Evolutionary conservation across 2,329 filamentous ascomycete genomes (phyloP).

Genomic region (Alternaria hordeiaustralica): DNA sequence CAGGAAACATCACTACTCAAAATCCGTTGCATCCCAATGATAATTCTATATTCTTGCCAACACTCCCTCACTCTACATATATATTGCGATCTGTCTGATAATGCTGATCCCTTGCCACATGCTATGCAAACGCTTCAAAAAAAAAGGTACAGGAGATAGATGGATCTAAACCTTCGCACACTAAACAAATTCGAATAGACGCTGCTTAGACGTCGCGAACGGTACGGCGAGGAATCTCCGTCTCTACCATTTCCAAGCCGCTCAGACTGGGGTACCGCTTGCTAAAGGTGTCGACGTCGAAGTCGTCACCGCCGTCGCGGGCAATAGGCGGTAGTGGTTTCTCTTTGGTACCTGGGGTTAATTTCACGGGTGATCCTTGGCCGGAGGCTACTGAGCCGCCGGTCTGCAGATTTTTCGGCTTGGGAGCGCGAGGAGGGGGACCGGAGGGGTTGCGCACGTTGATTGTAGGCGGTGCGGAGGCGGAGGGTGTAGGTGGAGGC

Average conservation of each 20-base stretch:
- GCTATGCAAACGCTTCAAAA: constrained; percentile 8
- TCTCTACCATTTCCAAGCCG: constrained; percentile 87
- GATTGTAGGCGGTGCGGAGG: constrained; percentile 44
- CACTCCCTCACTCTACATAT: not conserved
- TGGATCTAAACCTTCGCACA: not conserved
- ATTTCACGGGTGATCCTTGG: constrained; percentile 11
- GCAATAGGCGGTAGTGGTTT: constrained; percentile 27
- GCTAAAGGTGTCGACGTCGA: constrained; percentile 72
- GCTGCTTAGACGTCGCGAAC: constrained; percentile 28
- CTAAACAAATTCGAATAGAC: not conserved
- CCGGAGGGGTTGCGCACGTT: constrained; percentile 41
- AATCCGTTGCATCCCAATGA: not conserved
- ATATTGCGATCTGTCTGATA: not conserved
- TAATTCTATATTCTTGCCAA: not conserved
- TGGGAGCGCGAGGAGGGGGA: constrained; percentile 61
- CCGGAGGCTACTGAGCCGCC: constrained; percentile 36
- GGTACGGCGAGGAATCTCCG: constrained; percentile 54
- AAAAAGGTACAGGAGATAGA: not conserved
- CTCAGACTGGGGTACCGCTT: constrained; percentile 86
- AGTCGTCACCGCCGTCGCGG: constrained; percentile 63
- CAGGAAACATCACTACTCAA: not conserved
- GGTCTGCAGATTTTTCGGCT: constrained; percentile 65
- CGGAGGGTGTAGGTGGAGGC: constrained; percentile 30
- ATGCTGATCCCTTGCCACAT: not conserved
- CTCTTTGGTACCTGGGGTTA: constrained; percentile 15